A percentile compares a stretch with the other conserved stretches of the same genome.
Conservation (phyloP, 176 grass and related monocot species). For the Zea luxurians region DNA sequence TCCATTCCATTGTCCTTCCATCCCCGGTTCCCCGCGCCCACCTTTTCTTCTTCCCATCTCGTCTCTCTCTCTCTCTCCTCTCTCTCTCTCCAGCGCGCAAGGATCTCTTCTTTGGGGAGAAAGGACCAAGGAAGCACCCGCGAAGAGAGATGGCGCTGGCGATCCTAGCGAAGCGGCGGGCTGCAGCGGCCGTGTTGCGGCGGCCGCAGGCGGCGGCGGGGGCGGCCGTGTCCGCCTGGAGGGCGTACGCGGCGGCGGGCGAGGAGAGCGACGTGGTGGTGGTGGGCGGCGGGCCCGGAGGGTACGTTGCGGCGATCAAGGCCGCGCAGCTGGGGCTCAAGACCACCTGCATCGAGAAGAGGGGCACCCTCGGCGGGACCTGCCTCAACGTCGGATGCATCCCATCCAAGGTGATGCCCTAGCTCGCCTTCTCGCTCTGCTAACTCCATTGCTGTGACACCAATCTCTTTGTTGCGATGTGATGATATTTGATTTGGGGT, state of each 20-base stretch:
- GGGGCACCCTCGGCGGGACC: constrained; percentile 81
- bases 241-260: constrained; percentile 54
- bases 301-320: constrained; percentile 97
- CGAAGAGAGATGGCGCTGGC: constrained; percentile 52
- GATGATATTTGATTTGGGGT: background rate
- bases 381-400: constrained; percentile 99
- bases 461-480: background rate
- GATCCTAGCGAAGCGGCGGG: constrained; percentile 64
- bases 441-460: background rate
- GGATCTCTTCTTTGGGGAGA: background rate
- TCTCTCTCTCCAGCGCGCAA: too few relatives aligned
- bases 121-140: background rate
- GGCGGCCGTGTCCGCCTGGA: constrained; percentile 32
- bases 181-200: constrained; percentile 40
- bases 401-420: constrained; percentile 75
- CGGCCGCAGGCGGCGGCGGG: constrained; percentile 32
- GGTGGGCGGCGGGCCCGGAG: constrained; percentile 85
- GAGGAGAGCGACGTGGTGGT: constrained; percentile 97
- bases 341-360: constrained; percentile 96
- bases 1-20: background rate
- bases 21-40: background rate
- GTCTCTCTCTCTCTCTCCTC: background rate
- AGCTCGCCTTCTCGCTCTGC: too few relatives aligned
- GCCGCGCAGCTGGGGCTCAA: constrained; percentile 92
- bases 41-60: background rate